These are phyloP conservation scores for Zychaea mexicana DNA, from an alignment of 371 early-diverging fungal genomes.

Conservation along the genomic window DNA sequence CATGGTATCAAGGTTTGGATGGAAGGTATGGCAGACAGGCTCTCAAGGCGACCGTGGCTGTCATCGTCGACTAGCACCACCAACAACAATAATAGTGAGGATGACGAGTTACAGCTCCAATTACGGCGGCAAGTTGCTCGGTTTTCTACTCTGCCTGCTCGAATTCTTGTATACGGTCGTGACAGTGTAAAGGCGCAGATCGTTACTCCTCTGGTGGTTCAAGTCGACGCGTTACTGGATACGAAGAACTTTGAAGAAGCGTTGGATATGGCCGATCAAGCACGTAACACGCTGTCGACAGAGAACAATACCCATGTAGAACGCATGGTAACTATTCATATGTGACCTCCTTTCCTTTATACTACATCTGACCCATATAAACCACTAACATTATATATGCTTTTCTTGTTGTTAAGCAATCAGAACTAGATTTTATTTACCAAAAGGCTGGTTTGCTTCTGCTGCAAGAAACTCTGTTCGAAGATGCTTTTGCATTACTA, in stretches of 20 bases:
- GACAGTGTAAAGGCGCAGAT: constrained; percentile 67
- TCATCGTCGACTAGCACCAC: constrained; percentile 19
- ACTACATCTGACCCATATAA: too few species aligned
- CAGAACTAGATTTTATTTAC: constrained; percentile 61
- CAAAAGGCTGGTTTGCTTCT: constrained; percentile 71
- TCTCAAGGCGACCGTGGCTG: constrained; percentile 45
- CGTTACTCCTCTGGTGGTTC: constrained; percentile 62
- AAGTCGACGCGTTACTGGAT: constrained; percentile 60
- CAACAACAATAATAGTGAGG: constrained; percentile 19
- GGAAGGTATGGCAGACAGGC: constrained; percentile 38
- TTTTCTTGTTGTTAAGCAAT: constrained; percentile 19
- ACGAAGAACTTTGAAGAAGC: constrained; percentile 56
- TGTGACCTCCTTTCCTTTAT: too few species aligned
- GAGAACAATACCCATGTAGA: constrained; percentile 49
- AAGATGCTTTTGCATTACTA: constrained; percentile 66
- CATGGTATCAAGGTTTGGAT: constrained; percentile 55
- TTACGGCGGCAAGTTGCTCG: constrained; percentile 37
- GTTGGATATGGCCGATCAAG: constrained; percentile 55
- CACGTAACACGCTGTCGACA: constrained; percentile 41
- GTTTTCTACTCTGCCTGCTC: constrained; percentile 54
- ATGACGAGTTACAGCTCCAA: constrained; percentile 25
- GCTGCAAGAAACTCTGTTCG: constrained; percentile 68
- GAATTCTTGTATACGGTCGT: constrained; percentile 63
- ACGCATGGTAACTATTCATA: constrained; percentile 26
- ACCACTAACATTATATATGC: too few species aligned